Percentiles rank a stretch among this genome's conserved stretches.
These are phyloP conservation scores for Lactuca saligna DNA, from an alignment of 129 eudicot genomes.

Conservation along the genomic window DNA sequence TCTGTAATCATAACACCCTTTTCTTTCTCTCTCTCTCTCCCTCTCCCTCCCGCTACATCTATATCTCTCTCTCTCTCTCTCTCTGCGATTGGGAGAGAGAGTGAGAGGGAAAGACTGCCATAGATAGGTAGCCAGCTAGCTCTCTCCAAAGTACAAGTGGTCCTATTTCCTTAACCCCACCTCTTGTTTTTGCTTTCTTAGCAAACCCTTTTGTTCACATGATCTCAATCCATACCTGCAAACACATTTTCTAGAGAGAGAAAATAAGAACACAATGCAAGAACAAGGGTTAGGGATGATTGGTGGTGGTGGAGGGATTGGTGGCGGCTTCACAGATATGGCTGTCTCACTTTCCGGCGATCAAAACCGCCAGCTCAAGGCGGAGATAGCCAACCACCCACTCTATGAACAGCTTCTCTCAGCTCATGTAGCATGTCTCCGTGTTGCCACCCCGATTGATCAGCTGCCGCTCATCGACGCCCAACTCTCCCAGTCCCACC, in stretches of 20 bases:
- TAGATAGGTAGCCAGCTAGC: conserved; percentile 31
- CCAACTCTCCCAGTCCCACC: conserved; percentile 71
- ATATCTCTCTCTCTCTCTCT: background rate
- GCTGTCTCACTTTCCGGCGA: conserved; percentile 46
- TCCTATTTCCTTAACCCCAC: conserved; percentile 47
- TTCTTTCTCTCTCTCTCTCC: conserved; percentile 1
- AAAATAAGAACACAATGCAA: conserved; percentile 46
- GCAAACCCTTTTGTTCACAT: conserved; percentile 44
- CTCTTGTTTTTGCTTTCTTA: conserved; percentile 29
- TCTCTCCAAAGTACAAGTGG: conserved; percentile 53
- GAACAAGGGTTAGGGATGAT: conserved; percentile 69
- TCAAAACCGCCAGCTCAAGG: conserved; percentile 57
- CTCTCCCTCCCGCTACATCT: conserved; percentile 15
- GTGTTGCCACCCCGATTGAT: conserved; percentile 90
- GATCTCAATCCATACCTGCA: conserved; percentile 22
- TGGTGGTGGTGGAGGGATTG: conserved; percentile 47
- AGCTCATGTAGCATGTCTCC: conserved; percentile 81
- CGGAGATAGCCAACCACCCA: conserved; percentile 83
- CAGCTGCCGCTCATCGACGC: conserved; percentile 83
- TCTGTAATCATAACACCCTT: conserved; percentile 37
- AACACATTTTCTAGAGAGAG: conserved; percentile 22
- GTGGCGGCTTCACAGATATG: conserved; percentile 43
- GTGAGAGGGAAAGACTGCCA: conserved; percentile 22
- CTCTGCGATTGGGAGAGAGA: background rate
- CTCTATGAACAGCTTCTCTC: conserved; percentile 81